Base-by-base conservation (phyloP, 768 basidiomycete species). In the Infundibulicybe gibba region DNA sequence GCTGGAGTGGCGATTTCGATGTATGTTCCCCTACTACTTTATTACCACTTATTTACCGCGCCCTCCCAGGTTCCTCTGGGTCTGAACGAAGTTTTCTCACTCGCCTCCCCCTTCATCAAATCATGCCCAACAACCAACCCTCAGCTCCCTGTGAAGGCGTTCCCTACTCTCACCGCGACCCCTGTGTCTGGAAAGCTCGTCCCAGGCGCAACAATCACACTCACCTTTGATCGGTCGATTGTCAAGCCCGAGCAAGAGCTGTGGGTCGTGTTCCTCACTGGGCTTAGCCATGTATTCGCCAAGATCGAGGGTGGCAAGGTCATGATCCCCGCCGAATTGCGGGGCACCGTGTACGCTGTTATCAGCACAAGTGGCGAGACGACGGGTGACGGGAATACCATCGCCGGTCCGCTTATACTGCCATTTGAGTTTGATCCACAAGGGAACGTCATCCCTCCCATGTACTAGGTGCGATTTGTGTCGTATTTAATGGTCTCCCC, bases 281-380 rank as follows among this genome's bases (percentile, higher is more conserved):
- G 75, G 10, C 61, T 76, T n/a, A 53, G 41, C 40, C 55, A 40
- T 10, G 48, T 38, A 0, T 49, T 55, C 12, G 56, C 51, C 10
- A 49, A 54, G 0, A n/a, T 57, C 6, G n/a, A 15, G 12, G 44
- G 51, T 42, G 49, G 44, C n/a, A 59, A 59, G 8, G 64, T 66
- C 19, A 55, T 47, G 2, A 54, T 80, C 30, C 79, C 78, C 0
- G 35, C 52, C 3, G 53, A 54, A 10, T 55, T 77, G 13, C 50
- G 49, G 41, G 79, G 79, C 13, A 71, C 70, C 37, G 72, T 76
- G 3, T 83, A 79, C 61, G 74, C 71, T 12, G 68, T 81, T 19
- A 69, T 81, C 44, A 68, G 68, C 32, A 59, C 44, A 9, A 57
- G 43, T 20, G 43, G 59, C 44, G 49, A 54, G 50, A 48, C 63